Conservation (phyloP, 768 basidiomycete species). For the Hericium alpestre region DNA sequence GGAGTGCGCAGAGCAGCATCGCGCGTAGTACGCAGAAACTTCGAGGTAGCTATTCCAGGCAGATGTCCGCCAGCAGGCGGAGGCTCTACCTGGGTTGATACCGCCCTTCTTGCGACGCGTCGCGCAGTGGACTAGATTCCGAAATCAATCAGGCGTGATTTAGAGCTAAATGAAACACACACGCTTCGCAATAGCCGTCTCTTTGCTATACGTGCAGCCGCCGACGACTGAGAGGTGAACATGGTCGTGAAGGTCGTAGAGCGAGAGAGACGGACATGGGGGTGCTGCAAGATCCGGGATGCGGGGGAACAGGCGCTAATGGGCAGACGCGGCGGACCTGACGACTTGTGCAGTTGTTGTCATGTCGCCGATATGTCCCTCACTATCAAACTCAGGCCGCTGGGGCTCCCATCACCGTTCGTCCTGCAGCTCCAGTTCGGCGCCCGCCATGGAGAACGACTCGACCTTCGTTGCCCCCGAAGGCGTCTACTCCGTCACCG, state of each 20-base stretch:
- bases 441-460: conserved; percentile 57
- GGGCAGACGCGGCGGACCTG: background rate
- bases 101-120: conserved; percentile 5
- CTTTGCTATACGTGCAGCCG: conserved; percentile 10
- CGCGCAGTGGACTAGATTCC: conserved; percentile 2
- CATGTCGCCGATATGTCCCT: background rate
- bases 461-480: conserved; percentile 82
- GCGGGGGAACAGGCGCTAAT: conserved; percentile 13
- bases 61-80: conserved; percentile 76
- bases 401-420: conserved; percentile 5
- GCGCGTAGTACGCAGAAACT: conserved; percentile 51
- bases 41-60: conserved; percentile 60
- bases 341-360: background rate
- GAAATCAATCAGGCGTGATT: background rate
- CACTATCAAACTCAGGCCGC: conserved; percentile 1
- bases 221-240: conserved; percentile 10
- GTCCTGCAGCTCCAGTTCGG: background rate
- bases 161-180: background rate
- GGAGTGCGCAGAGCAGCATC: conserved; percentile 65
- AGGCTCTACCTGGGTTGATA: conserved; percentile 37
- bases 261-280: conserved; percentile 8
- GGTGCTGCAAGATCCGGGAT: conserved; percentile 14
- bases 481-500: conserved; percentile 81
- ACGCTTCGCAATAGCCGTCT: conserved; percentile 8
- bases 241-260: conserved; percentile 12